These are phyloP conservation scores for Stagonosporopsis tanaceti DNA, from an alignment of 2,329 filamentous ascomycete genomes.

Conservation along the genomic window DNA sequence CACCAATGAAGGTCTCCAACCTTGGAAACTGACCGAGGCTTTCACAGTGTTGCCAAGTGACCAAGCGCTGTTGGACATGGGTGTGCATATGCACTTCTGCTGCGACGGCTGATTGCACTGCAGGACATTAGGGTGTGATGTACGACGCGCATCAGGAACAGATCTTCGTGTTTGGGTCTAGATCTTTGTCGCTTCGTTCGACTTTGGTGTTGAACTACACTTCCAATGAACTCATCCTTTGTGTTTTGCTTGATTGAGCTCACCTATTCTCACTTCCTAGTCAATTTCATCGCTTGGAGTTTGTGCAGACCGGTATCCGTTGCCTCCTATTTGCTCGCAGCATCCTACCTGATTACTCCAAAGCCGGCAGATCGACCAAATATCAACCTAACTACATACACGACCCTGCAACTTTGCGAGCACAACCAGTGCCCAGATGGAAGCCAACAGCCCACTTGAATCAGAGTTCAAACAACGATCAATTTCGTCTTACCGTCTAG, in stretches of 20 bases:
- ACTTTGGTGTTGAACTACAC: neutral
- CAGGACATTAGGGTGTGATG: neutral
- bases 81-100: slow-evolving; percentile 6
- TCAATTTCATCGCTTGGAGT: neutral
- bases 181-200: neutral
- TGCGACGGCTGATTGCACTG: neutral
- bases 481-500: neutral
- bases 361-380: neutral
- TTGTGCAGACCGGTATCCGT: too few species aligned
- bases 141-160: neutral
- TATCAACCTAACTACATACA: neutral
- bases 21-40: slow-evolving; percentile 8
- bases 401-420: neutral
- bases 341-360: neutral
- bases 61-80: slow-evolving; percentile 10
- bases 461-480: too few species aligned
- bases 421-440: neutral
- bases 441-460: neutral
- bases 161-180: neutral
- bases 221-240: neutral
- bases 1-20: neutral
- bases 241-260: neutral
- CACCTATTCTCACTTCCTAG: neutral
- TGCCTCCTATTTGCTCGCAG: neutral
- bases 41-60: slow-evolving; percentile 1